Evolutionary conservation across 495 filamentous ascomycete species (phyloP).

Genomic region (Amphirosellinia nigrospora): DNA sequence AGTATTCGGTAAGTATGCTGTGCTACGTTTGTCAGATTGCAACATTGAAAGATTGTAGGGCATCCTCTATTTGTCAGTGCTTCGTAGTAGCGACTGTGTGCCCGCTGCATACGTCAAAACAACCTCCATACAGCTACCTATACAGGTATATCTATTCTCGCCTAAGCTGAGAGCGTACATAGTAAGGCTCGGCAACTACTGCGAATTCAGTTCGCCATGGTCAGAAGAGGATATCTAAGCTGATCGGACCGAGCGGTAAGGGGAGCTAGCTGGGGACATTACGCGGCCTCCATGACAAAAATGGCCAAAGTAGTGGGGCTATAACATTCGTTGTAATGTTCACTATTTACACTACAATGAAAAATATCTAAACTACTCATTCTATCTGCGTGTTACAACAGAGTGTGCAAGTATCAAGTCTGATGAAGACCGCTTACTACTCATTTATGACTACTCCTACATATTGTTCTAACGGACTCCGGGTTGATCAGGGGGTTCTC

Average conservation of each 20-base stretch:
- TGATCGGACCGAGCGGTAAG: neutral
- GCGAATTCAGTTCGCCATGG: neutral
- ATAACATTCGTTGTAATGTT: neutral
- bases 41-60: neutral
- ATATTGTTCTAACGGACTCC: neutral
- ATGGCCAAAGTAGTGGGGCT: neutral
- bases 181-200: neutral
- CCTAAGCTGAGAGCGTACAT: neutral
- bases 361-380: neutral
- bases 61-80: slow-evolving; percentile 6
- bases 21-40: slow-evolving; percentile 15
- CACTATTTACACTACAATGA: neutral
- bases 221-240: neutral
- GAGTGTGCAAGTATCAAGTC: neutral
- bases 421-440: neutral
- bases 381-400: neutral
- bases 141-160: neutral
- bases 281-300: neutral
- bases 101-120: neutral
- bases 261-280: neutral
- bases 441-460: too few species aligned
- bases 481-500: neutral
- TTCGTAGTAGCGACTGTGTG: too few species aligned
- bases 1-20: slow-evolving; percentile 2
- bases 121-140: neutral